Conservation (phyloP, 129 eudicot species). For the Pittosporum tobira region DNA sequence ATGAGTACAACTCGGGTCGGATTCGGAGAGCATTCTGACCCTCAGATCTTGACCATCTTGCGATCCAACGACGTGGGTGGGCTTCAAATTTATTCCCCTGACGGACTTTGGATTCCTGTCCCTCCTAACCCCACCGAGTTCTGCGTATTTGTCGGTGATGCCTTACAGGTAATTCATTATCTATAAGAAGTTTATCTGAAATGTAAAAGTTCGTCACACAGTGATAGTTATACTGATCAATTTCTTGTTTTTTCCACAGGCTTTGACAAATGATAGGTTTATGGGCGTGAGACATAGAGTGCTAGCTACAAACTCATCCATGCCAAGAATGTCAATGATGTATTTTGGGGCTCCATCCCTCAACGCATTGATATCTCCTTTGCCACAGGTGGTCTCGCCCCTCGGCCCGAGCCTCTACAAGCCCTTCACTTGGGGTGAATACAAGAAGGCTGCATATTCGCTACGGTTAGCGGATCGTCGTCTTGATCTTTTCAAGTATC, state of each 20-base stretch:
- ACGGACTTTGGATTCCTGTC: slow-evolving; percentile 71
- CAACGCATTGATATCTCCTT: slow-evolving; percentile 43
- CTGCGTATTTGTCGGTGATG: slow-evolving; percentile 82
- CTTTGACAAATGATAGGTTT: slow-evolving; percentile 76
- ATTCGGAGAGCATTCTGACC: slow-evolving; percentile 98
- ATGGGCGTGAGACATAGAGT: slow-evolving; percentile 77
- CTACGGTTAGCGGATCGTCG: slow-evolving; percentile 39
- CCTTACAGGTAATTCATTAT: slow-evolving; percentile 42
- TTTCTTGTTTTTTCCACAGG: too few relatives aligned
- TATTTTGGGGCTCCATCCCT: slow-evolving; percentile 80
- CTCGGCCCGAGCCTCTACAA: slow-evolving; percentile 35
- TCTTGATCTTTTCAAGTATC: slow-evolving; percentile 29
- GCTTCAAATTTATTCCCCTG: slow-evolving; percentile 58
- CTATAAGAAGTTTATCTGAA: too few relatives aligned
- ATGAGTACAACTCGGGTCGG: slow-evolving; percentile 37
- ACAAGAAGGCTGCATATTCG: slow-evolving; percentile 31
- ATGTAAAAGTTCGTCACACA: too few relatives aligned
- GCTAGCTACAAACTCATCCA: slow-evolving; percentile 38
- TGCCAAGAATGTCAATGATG: slow-evolving; percentile 63
- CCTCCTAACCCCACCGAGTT: slow-evolving; percentile 52
- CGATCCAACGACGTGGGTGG: slow-evolving; percentile 83
- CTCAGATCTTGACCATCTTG: slow-evolving; percentile 76
- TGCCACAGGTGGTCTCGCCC: slow-evolving; percentile 34
- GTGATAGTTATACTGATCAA: too few relatives aligned
- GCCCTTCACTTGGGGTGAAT: slow-evolving; percentile 53